Percentiles rank a stretch among this genome's conserved stretches.
phyloP scores from a whole-genome alignment of 1,284 basidiomycete genomes.

The Sanghuangporus sanghuang region DNA sequence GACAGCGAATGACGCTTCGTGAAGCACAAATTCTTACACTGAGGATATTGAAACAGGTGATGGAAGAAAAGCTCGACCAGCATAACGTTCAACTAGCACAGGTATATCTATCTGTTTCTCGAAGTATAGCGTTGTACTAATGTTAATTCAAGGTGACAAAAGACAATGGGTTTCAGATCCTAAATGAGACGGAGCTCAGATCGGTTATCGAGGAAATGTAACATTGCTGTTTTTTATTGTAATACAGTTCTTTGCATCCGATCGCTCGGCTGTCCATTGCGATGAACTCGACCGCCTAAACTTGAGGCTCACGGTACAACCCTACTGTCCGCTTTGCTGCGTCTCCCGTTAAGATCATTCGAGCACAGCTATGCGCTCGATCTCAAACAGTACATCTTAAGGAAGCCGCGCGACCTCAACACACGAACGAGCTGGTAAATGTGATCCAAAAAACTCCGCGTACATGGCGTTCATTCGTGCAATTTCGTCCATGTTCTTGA shows the following conservation, averaged over 20 bases:
- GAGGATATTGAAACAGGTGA: slow-evolving; percentile 95
- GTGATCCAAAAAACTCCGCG: slow-evolving; percentile 73
- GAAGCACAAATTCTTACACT: slow-evolving; percentile 88
- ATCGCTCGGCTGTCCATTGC: neutral
- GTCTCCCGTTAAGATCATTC: neutral
- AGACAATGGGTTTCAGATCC: slow-evolving; percentile 76
- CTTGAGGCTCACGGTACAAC: too few species aligned
- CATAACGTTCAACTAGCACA: slow-evolving; percentile 98
- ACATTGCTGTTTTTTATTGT: slow-evolving; percentile 2
- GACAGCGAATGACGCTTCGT: slow-evolving; percentile 85
- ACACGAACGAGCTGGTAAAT: slow-evolving; percentile 90
- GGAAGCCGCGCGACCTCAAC: slow-evolving; percentile 83
- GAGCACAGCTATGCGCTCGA: slow-evolving; percentile 73
- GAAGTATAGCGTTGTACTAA: neutral
- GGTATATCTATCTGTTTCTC: slow-evolving; percentile 37
- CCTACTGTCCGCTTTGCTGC: neutral
- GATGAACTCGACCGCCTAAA: too few species aligned
- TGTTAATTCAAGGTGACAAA: slow-evolving; percentile 56
- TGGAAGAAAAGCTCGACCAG: slow-evolving; percentile 99
- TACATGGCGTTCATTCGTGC: slow-evolving; percentile 78
- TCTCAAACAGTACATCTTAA: slow-evolving; percentile 82
- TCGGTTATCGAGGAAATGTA: slow-evolving; percentile 78
- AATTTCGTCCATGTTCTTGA: slow-evolving; percentile 93
- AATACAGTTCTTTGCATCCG: neutral
- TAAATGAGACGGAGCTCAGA: slow-evolving; percentile 74